Evolutionary conservation across 441 rosid species (phyloP).

Genomic region (Croton setiger): DNA sequence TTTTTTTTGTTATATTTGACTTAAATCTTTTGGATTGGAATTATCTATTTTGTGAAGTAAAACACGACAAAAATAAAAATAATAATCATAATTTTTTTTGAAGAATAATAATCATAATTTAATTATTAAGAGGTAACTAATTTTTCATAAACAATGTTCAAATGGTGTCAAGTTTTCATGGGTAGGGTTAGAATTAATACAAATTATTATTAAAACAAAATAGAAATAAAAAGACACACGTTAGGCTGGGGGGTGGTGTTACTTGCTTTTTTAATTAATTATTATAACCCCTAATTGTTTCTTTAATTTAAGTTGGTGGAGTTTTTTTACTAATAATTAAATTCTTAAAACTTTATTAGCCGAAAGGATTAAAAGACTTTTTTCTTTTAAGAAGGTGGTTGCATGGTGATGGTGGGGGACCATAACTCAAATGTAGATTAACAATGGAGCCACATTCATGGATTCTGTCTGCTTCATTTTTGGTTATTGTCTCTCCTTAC

Average conservation of each 20-base stretch:
- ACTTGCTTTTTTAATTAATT: neutral
- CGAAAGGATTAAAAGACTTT: slow-evolving; percentile 25
- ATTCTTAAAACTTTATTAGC: slow-evolving; percentile 6
- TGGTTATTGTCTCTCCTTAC: no score
- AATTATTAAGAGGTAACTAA: no score
- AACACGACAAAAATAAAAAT: no score
- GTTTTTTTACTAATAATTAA: neutral
- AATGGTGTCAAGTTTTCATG: neutral
- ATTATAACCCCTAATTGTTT: no score
- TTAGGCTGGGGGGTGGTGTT: slow-evolving; percentile 12
- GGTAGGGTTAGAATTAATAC: neutral
- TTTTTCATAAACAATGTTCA: no score
- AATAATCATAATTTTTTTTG: no score
- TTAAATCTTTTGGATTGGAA: no score
- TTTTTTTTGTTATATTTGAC: no score
- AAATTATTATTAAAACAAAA: neutral
- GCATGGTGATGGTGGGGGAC: neutral
- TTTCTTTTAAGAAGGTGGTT: neutral
- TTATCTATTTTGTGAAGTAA: no score
- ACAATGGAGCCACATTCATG: neutral
- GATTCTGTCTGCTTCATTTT: neutral
- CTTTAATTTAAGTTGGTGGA: neutral
- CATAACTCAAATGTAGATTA: neutral
- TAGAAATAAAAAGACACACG: neutral
- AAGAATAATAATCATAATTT: no score